Conservation (phyloP, 305 asterid genomes). For the Fraxinus ornus region DNA sequence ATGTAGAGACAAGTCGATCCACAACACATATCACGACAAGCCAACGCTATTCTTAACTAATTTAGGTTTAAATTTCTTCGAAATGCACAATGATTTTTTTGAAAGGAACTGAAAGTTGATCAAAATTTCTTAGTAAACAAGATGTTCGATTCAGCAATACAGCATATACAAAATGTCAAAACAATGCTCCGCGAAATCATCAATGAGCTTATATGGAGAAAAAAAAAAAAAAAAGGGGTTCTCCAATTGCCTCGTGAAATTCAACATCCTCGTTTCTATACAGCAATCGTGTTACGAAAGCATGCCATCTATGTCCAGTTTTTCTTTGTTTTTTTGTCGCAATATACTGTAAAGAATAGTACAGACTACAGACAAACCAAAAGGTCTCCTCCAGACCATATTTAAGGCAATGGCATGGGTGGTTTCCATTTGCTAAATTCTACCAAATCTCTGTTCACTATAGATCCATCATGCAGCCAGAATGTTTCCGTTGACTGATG, state of each 20-base stretch:
- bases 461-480: slow-evolving; percentile 85
- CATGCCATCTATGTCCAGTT: neutral
- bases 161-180: neutral
- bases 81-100: neutral
- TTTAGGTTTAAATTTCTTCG: neutral
- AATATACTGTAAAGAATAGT: neutral
- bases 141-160: neutral
- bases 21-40: neutral
- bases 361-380: slow-evolving; percentile 19
- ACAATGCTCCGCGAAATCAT: neutral
- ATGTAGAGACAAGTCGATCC: neutral
- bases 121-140: neutral
- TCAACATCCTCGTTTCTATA: neutral
- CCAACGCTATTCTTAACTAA: neutral
- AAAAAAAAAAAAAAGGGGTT: too few relatives aligned
- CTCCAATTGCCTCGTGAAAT: neutral
- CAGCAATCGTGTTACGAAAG: neutral
- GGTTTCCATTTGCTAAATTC: slow-evolving; percentile 80
- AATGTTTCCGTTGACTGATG: slow-evolving; percentile 89
- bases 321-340: neutral
- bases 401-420: slow-evolving; percentile 77
- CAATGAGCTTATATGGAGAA: neutral
- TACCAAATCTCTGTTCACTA: slow-evolving; percentile 63
- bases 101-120: neutral
- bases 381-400: neutral